phyloP scores from a whole-genome alignment of 345 rosid genomes.

The Arabidopsis suecica region DNA sequence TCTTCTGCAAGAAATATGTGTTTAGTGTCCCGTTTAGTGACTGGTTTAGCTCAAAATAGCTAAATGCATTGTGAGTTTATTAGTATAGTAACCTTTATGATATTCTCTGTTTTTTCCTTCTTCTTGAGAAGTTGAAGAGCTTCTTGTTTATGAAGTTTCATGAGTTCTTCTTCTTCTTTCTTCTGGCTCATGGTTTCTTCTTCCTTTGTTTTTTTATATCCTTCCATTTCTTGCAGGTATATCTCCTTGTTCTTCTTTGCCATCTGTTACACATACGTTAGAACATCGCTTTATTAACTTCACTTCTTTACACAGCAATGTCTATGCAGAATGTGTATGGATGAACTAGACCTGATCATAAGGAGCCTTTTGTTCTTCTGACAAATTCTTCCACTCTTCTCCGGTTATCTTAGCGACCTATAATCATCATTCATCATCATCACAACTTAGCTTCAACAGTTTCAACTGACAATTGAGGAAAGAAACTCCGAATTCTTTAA shows the following conservation, averaged over 20 bases:
- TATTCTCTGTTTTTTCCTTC: slow-evolving; percentile 82
- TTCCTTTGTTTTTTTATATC: slow-evolving; percentile 67
- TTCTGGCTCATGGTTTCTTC: slow-evolving; percentile 57
- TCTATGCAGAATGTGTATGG: background rate
- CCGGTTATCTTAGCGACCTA: slow-evolving; percentile 73
- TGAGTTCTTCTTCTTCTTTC: slow-evolving; percentile 70
- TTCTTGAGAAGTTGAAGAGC: slow-evolving; percentile 77
- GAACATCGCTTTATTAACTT: background rate
- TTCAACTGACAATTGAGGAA: background rate
- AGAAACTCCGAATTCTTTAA: slow-evolving; percentile 23
- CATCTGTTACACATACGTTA: slow-evolving; percentile 39
- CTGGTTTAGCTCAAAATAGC: background rate
- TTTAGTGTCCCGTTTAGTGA: slow-evolving; percentile 3
- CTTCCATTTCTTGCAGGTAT: slow-evolving; percentile 76
- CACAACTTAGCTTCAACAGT: slow-evolving; percentile 11
- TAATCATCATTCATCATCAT: background rate
- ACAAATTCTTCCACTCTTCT: slow-evolving; percentile 89
- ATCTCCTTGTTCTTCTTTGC: slow-evolving; percentile 77
- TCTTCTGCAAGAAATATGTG: slow-evolving; percentile 58
- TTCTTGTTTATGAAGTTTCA: slow-evolving; percentile 88
- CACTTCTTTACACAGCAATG: slow-evolving; percentile 1
- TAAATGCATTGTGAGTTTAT: background rate
- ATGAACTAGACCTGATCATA: slow-evolving; percentile 61
- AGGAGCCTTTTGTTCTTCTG: slow-evolving; percentile 61
- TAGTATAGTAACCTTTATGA: slow-evolving; percentile 59